Percentiles rank a stretch among this genome's conserved stretches.
Evolutionary conservation across 2,329 filamentous ascomycete genomes (phyloP).

Genomic region (Alternaria sp.): DNA sequence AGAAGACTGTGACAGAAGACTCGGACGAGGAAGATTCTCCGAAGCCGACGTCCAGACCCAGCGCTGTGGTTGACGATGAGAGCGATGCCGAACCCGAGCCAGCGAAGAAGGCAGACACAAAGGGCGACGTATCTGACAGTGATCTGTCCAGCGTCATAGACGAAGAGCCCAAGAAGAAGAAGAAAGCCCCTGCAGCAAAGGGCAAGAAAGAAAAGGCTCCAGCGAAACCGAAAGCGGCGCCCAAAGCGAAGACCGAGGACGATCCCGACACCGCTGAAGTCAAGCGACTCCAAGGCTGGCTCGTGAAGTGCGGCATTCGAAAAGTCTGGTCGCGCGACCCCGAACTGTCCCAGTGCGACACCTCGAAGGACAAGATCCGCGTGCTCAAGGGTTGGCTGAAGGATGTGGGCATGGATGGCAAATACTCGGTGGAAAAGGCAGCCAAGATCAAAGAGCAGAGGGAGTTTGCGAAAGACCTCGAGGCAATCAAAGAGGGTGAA

Average conservation of each 20-base stretch:
- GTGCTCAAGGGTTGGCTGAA: constrained; percentile 80
- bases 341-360: constrained; percentile 78
- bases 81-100: constrained; percentile 17
- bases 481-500: constrained; percentile 82
- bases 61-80: constrained; percentile 16
- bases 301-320: constrained; percentile 87
- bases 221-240: constrained; percentile 46
- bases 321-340: constrained; percentile 79
- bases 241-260: constrained; percentile 48
- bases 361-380: constrained; percentile 77
- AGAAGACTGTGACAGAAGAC: constrained; percentile 38
- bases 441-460: constrained; percentile 84
- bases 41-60: constrained; percentile 14
- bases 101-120: constrained; percentile 21
- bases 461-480: constrained; percentile 83
- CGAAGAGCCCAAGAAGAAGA: constrained; percentile 68
- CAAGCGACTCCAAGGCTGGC: constrained; percentile 84
- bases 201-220: constrained; percentile 37
- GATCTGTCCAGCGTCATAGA: constrained; percentile 81
- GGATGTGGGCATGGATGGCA: constrained; percentile 85
- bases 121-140: constrained; percentile 57
- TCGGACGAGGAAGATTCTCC: constrained; percentile 31
- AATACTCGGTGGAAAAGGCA: constrained; percentile 85
- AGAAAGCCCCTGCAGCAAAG: constrained; percentile 37
- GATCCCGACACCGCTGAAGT: constrained; percentile 77